A percentile compares a stretch with the other conserved stretches of the same genome.
Evolutionary conservation across 2,329 filamentous ascomycete genomes (phyloP).

Genomic region (Trichophyton verrucosum): DNA sequence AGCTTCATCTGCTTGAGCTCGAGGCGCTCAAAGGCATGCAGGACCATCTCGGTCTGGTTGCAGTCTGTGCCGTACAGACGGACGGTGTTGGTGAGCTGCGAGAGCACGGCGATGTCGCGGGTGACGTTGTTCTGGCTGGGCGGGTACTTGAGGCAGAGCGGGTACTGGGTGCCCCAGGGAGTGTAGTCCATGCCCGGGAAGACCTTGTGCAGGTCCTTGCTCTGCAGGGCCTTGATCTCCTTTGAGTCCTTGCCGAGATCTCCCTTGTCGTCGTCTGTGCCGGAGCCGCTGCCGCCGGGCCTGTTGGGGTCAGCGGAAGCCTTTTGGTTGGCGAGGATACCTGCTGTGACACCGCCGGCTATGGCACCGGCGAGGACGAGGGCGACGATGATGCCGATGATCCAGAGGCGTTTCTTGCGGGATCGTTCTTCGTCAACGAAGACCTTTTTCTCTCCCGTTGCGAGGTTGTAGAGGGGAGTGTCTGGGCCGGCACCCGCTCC

Average conservation of each 20-base stretch:
- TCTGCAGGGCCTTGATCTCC: slow-evolving; percentile 73
- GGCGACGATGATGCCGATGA: slow-evolving; percentile 52
- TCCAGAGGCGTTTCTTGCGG: slow-evolving; percentile 57
- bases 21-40: slow-evolving; percentile 67
- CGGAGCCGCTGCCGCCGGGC: slow-evolving; percentile 30
- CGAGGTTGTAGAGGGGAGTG: slow-evolving; percentile 41
- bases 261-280: slow-evolving; percentile 53
- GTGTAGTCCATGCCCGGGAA: slow-evolving; percentile 96
- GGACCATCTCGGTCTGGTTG: slow-evolving; percentile 90
- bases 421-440: slow-evolving; percentile 50
- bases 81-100: slow-evolving; percentile 76
- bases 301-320: slow-evolving; percentile 16
- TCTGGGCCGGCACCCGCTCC: neutral
- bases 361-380: slow-evolving; percentile 58
- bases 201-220: slow-evolving; percentile 72
- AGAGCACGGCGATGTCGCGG: slow-evolving; percentile 76
- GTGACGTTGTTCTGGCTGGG: slow-evolving; percentile 92
- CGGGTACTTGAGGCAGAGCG: slow-evolving; percentile 61
- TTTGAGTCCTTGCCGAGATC: slow-evolving; percentile 61
- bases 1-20: slow-evolving; percentile 65
- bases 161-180: slow-evolving; percentile 80
- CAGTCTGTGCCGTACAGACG: slow-evolving; percentile 92
- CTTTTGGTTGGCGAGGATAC: slow-evolving; percentile 47
- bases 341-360: slow-evolving; percentile 61
- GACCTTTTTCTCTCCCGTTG: slow-evolving; percentile 50